A percentile compares a stretch with the other conserved stretches of the same genome.
Evolutionary conservation across 345 rosid species (phyloP).

Genomic region (Erucastrum elatum): DNA sequence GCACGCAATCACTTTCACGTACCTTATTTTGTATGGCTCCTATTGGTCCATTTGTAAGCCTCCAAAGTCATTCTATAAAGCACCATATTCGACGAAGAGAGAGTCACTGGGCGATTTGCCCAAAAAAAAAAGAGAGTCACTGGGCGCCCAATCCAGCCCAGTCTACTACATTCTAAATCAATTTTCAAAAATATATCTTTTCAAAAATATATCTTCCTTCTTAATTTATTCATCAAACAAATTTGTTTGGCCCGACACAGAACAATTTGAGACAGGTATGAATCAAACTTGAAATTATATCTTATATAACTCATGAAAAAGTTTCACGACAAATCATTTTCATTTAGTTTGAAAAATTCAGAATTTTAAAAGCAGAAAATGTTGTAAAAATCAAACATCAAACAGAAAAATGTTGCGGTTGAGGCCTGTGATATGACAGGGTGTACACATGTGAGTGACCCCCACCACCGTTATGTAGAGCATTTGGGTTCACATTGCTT

Average conservation of each 20-base stretch:
- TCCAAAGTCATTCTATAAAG: neutral
- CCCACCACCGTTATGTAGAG: conserved; percentile 21
- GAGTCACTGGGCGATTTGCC: too few species aligned
- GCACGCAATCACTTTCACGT: neutral
- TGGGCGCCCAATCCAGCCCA: conserved; percentile 23
- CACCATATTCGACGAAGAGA: neutral
- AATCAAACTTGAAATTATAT: too few species aligned
- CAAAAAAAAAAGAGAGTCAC: neutral
- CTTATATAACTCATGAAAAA: too few species aligned
- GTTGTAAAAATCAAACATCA: conserved; percentile 8
- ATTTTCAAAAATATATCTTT: neutral
- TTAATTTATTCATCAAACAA: neutral
- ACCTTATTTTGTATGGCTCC: neutral
- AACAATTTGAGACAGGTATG: neutral
- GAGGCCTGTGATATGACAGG: conserved; percentile 30
- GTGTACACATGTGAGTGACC: conserved; percentile 40
- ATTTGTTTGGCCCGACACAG: neutral
- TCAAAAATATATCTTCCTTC: neutral
- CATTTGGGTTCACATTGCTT: conserved; percentile 23
- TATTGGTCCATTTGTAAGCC: neutral
- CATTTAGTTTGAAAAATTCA: too few species aligned
- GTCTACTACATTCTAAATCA: neutral
- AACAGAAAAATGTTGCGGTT: conserved; percentile 7
- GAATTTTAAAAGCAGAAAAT: neutral
- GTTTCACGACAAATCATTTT: too few species aligned